These are phyloP conservation scores for Pelargonium australe DNA, from an alignment of 441 rosid species.

Conservation along the genomic window DNA sequence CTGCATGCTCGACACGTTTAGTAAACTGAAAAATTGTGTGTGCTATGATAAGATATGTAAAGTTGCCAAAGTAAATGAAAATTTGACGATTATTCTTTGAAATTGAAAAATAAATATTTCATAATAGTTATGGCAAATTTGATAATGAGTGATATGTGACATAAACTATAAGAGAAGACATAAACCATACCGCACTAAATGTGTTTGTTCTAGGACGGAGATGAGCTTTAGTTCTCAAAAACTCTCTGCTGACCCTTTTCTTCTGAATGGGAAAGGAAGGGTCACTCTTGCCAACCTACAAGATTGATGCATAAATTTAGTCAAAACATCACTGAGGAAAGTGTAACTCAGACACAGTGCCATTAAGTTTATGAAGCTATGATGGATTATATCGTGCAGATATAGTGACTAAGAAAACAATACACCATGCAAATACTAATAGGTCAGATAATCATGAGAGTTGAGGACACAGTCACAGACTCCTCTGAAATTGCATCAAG, in stretches of 20 bases:
- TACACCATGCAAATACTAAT: not conserved
- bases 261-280: conserved; percentile 89
- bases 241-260: conserved; percentile 86
- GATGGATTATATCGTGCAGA: too few relatives aligned
- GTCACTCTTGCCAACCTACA: conserved; percentile 81
- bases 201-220: conserved; percentile 95
- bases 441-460: not conserved
- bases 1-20: too few relatives aligned
- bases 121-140: too few relatives aligned
- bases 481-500: not conserved
- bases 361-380: not conserved
- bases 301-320: conserved; percentile 9
- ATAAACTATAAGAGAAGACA: too few relatives aligned
- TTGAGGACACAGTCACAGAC: not conserved
- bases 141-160: too few relatives aligned
- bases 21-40: too few relatives aligned
- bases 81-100: too few relatives aligned
- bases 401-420: not conserved
- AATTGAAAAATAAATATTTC: too few relatives aligned
- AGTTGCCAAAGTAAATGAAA: too few relatives aligned
- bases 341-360: too few relatives aligned
- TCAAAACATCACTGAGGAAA: not conserved
- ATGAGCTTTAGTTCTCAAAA: conserved; percentile 92
- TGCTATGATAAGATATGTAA: too few relatives aligned
- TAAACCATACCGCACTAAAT: conserved; percentile 74